Percentiles rank a stretch among this genome's conserved stretches.
Conservation (phyloP, 768 basidiomycete species). For the Pisolithus marmoratus region DNA sequence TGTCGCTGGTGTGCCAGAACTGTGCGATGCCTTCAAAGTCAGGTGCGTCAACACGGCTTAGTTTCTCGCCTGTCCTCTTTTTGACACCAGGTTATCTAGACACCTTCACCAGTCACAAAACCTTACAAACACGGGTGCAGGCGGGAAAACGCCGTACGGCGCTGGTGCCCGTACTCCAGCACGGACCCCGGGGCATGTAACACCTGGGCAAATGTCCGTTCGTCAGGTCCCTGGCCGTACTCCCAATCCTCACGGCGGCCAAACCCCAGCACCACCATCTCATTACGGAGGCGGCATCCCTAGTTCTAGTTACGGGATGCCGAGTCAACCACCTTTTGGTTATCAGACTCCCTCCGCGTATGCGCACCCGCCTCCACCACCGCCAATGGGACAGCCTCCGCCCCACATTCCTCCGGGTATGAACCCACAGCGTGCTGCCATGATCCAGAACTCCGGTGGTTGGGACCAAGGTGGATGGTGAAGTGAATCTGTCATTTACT, state of each 20-base stretch:
- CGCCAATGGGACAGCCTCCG: conserved; percentile 35
- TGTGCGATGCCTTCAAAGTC: conserved; percentile 97
- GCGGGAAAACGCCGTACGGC: conserved; percentile 77
- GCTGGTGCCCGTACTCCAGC: conserved; percentile 74
- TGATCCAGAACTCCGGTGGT: conserved; percentile 47
- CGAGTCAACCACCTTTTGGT: conserved; percentile 32
- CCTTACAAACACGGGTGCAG: conserved; percentile 43
- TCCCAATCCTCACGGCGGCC: conserved; percentile 69
- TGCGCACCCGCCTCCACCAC: conserved; percentile 44
- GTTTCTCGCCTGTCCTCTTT: not conserved
- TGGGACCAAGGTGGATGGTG: conserved; percentile 33
- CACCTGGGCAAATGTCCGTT: conserved; percentile 75
- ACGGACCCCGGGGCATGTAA: conserved; percentile 65
- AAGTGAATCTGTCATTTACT: conserved; percentile 15
- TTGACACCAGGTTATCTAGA: conserved; percentile 30
- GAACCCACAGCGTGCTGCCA: conserved; percentile 61
- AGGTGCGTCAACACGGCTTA: conserved; percentile 37
- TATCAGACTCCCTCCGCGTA: conserved; percentile 35
- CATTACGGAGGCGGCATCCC: conserved; percentile 25
- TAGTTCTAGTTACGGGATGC: conserved; percentile 23
- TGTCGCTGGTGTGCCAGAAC: conserved; percentile 84
- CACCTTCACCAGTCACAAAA: conserved; percentile 77
- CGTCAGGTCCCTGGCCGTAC: conserved; percentile 64
- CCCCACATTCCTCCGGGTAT: conserved; percentile 50
- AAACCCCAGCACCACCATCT: conserved; percentile 33